Evolutionary conservation across 2,329 filamentous ascomycete genomes (phyloP), one percentile per base, ranked within the genome.

Genomic region (Colletotrichum phormii): DNA sequence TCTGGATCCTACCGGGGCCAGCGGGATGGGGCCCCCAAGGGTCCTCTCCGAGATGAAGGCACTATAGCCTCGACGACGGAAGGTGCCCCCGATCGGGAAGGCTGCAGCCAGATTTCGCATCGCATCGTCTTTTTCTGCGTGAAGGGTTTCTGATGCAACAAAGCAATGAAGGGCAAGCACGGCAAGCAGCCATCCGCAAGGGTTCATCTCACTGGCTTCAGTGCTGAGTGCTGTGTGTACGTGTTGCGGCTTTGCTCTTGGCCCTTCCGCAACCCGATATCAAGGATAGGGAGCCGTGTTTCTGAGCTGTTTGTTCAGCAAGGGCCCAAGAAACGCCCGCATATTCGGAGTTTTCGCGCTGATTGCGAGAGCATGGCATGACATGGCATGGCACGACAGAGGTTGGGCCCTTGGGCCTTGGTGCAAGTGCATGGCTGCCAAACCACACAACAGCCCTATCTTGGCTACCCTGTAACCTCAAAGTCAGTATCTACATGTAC

Each of bases 31-130:
- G 35, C 35, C 35, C 59, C 29, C 31, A 31, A 55, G 46, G n/a
- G 58, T 60, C 29, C 49, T 59, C 31, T 54, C 65, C 60, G 54
- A 72, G 66, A 64, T 72, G 70, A 72, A 55, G 46, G 29, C 70
- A 70, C 64, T 64, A 64, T 64, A 64, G 59, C 31, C 60, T 64
- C 58, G 58, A 60, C 42, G 46, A 42, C 65, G 59, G 70, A 13
- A 51, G 33, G 11, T 22, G 8, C 5, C 15, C 54, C 60, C n/a
- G 24, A 72, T 64, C 29, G 15, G 60, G 51, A 70, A 55, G 60
- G 58, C 35, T 35, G 29, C 58, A 68, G 22, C 53, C 55, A 64
- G 33, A 35, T 67, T 53, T 31, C 22, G 24, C 29, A 22, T 49
- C 26, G 24, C 6, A 26, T 26, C 26, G 26, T 26, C 26, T 12